Base-by-base conservation (phyloP, 1,139 yeast species). In the Nakaseomyces kungkrabaensis region DNA sequence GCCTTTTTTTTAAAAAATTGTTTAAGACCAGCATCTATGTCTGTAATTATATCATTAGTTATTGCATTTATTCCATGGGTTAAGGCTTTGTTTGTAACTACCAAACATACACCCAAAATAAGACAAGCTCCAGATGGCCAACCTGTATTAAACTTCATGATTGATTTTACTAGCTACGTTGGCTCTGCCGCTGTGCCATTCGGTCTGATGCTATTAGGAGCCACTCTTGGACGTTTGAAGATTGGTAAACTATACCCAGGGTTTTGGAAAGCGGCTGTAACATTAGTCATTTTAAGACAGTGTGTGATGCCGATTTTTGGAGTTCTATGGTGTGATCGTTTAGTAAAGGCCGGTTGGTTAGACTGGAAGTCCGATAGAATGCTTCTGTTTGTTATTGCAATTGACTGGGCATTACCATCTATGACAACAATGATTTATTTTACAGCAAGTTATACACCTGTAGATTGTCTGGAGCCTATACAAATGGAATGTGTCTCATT, bases 161-260 rank as follows among this genome's bases (percentile, higher is more conserved):
- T 90, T 77, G 96, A 90, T 63, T 79, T 81, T 54, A 73, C 92
- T 1, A 64, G 78, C 17, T 90, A 90, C 63, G 71, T 90, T 3
- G 96, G 96, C 1, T 81, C 81, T 1, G 96, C 96, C 0, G 80
- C 88, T 33, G 97, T 90, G 33, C 97, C 97, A 0, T 70, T 87
- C 54, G 97, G 97, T 1, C 72, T 90, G 52, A 65, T 86, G 47
- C 64, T 90, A 52, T 67, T 90, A 37, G 97, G 97, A 3, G 95
- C 94, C 10, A 87, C 96, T 4, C 78, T 90, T 45, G 82, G 95
- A 0, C 71, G 96, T 46, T 72, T 90, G 48, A 72, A 77, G 53
- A 69, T 88, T 29, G 74, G 73, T 13, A 65, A 72, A 13, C 70
- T 88, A 61, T 85, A 88, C 9, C 69, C 73, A 1, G 88, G 89